These are phyloP conservation scores for Elaeagnus macrophylla DNA, from an alignment of 306 rosid species.

Conservation along the genomic window DNA sequence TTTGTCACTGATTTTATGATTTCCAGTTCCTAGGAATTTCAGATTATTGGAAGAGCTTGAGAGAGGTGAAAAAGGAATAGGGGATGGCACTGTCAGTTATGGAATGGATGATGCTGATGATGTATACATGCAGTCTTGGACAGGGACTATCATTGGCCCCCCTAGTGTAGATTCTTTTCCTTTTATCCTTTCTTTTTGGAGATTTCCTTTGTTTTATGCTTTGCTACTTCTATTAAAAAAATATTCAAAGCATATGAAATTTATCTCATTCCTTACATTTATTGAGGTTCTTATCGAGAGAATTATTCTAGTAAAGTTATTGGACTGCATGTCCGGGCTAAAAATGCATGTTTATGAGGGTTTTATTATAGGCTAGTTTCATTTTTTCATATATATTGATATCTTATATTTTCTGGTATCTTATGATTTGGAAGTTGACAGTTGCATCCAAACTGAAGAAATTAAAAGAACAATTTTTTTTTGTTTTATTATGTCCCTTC, in stretches of 20 bases:
- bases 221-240: too few species aligned
- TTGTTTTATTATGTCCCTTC: neutral
- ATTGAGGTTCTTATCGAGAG: neutral
- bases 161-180: slow-evolving; percentile 53
- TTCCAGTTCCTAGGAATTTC: slow-evolving; percentile 88
- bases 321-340: too few species aligned
- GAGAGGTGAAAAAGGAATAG: slow-evolving; percentile 97
- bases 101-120: slow-evolving; percentile 99
- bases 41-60: slow-evolving; percentile 97
- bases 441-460: too few species aligned
- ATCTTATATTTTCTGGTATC: too few species aligned
- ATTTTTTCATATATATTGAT: too few species aligned
- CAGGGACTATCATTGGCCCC: slow-evolving; percentile 95
- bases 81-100: slow-evolving; percentile 98
- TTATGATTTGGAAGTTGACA: too few species aligned
- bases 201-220: neutral
- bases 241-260: too few species aligned
- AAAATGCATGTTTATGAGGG: too few species aligned
- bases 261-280: neutral
- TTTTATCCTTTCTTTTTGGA: neutral
- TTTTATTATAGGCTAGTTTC: too few species aligned
- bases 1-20: slow-evolving; percentile 5
- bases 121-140: slow-evolving; percentile 92
- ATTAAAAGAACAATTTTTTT: neutral
- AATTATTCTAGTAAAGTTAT: too few species aligned